Evolutionary conservation across 2,329 filamentous ascomycete species (phyloP).

Genomic region (Zasmidium citrigriseum): DNA sequence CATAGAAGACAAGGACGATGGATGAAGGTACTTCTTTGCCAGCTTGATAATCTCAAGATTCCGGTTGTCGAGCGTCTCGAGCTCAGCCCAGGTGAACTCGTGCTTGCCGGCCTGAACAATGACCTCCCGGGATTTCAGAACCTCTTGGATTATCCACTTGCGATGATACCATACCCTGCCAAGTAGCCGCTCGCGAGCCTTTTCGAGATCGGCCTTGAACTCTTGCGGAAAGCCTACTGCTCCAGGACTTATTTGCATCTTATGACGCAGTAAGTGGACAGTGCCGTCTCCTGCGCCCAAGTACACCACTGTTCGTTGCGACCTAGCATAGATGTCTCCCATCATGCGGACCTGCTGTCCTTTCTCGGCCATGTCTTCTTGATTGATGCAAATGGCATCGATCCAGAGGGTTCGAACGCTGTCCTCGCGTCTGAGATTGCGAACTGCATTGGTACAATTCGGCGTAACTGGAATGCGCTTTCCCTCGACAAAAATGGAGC

Average conservation of each 20-base stretch:
- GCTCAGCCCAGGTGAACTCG: not conserved
- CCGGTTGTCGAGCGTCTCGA: not conserved
- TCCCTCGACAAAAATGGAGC: not conserved
- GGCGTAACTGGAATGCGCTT: not conserved
- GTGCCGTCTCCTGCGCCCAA: slow-evolving; percentile 2
- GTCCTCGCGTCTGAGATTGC: not conserved
- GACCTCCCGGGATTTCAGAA: not conserved
- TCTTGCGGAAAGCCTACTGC: not conserved
- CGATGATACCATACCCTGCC: not conserved
- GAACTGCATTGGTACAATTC: slow-evolving; percentile 1
- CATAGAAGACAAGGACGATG: not conserved
- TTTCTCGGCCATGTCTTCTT: slow-evolving; percentile 1
- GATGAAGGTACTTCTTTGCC: not conserved
- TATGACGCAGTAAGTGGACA: not conserved
- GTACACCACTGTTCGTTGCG: not conserved
- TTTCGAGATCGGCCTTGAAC: not conserved
- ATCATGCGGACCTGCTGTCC: slow-evolving; percentile 4
- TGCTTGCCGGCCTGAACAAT: not conserved
- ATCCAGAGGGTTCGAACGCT: not conserved
- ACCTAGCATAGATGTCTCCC: slow-evolving; percentile 3
- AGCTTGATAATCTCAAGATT: not conserved
- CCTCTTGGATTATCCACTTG: slow-evolving; percentile 6
- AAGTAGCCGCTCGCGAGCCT: not conserved
- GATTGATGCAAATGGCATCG: slow-evolving; percentile 5
- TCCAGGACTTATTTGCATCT: not conserved